Percentiles rank a stretch among this genome's conserved stretches.
These are phyloP conservation scores for Geotrichum bryndzae DNA, from an alignment of 1,139 yeast species.

Conservation along the genomic window DNA sequence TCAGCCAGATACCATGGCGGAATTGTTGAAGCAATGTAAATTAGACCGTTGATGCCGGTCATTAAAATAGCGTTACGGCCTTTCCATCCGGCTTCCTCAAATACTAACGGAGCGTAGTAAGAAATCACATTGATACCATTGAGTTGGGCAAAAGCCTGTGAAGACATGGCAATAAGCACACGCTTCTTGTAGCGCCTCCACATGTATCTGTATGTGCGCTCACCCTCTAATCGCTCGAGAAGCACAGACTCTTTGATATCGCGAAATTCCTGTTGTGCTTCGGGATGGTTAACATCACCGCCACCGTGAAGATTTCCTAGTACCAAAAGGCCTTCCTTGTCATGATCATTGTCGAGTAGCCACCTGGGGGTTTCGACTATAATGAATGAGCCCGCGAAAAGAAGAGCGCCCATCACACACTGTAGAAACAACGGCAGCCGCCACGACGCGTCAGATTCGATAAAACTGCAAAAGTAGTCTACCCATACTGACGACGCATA, in stretches of 20 bases:
- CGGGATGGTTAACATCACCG: slow-evolving; percentile 48
- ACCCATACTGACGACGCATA: slow-evolving; percentile 87
- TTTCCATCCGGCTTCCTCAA: slow-evolving; percentile 91
- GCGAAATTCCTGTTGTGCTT: slow-evolving; percentile 64
- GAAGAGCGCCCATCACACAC: slow-evolving; percentile 62
- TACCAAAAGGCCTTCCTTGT: slow-evolving; percentile 79
- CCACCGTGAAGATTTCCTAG: slow-evolving; percentile 74
- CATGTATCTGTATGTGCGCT: slow-evolving; percentile 63
- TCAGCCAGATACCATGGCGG: slow-evolving; percentile 93
- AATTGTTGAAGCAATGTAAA: slow-evolving; percentile 68
- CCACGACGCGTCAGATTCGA: slow-evolving; percentile 60
- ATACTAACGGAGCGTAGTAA: slow-evolving; percentile 88
- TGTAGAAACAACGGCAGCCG: slow-evolving; percentile 74
- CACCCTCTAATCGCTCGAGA: slow-evolving; percentile 73
- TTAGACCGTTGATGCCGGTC: slow-evolving; percentile 84
- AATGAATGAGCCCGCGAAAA: slow-evolving; percentile 65
- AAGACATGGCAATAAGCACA: slow-evolving; percentile 79
- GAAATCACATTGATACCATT: slow-evolving; percentile 91
- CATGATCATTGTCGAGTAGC: slow-evolving; percentile 82
- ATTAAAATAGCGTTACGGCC: slow-evolving; percentile 82
- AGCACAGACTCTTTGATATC: slow-evolving; percentile 77
- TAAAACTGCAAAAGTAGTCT: slow-evolving; percentile 69
- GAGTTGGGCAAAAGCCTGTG: slow-evolving; percentile 87
- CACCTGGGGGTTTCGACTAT: slow-evolving; percentile 88
- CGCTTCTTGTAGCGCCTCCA: slow-evolving; percentile 63